Evolutionary conservation across 208 protist species (phyloP).

Genomic region (Naegleria lovaniensis): DNA sequence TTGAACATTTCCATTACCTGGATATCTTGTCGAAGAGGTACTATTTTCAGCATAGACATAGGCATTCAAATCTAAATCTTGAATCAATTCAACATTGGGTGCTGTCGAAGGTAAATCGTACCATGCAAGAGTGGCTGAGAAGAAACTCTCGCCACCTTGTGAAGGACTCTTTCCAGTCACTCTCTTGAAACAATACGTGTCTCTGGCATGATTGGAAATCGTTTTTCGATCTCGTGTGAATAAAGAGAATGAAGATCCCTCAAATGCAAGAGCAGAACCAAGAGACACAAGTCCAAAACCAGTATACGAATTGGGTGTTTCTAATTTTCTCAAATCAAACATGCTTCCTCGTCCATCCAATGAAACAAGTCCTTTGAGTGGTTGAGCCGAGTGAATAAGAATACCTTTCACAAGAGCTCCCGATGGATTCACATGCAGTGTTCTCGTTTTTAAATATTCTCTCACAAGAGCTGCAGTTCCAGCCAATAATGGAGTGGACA

Average conservation of each 20-base stretch:
- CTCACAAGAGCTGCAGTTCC: neutral
- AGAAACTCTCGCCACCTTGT: neutral
- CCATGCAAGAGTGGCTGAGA: neutral
- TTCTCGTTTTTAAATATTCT: neutral
- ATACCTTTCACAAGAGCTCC: slow-evolving; percentile 55
- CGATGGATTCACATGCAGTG: slow-evolving; percentile 8
- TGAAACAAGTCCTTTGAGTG: neutral
- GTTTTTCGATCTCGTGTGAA: neutral
- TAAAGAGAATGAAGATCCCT: neutral
- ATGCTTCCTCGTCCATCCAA: neutral
- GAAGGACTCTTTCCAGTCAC: neutral
- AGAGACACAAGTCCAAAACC: neutral
- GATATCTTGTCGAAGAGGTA: neutral
- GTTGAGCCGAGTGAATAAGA: slow-evolving; percentile 33
- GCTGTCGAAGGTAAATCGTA: neutral
- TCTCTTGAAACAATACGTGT: neutral
- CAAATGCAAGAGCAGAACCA: neutral
- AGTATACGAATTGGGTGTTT: neutral
- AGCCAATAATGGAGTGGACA: slow-evolving; percentile 11
- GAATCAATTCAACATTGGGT: neutral
- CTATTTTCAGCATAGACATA: neutral
- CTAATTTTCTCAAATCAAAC: neutral
- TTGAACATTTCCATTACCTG: neutral
- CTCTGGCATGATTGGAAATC: neutral
- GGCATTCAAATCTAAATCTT: neutral